Conservation (phyloP, 1,284 basidiomycete genomes). For the Boletellus deceptivus region DNA sequence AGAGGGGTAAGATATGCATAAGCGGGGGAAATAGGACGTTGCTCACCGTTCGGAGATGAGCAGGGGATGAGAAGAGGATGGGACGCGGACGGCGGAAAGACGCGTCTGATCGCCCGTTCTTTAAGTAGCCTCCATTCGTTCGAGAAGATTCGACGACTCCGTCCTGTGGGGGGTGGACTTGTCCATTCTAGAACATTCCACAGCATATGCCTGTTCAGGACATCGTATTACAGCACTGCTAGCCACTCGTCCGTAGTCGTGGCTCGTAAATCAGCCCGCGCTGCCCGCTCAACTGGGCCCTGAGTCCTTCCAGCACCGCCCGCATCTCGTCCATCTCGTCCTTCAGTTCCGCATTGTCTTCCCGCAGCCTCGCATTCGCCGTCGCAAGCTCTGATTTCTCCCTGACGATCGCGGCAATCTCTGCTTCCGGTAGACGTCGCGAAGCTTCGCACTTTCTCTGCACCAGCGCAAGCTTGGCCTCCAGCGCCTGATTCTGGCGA, state of each 20-base stretch:
- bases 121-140: constrained; percentile 47
- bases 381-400: constrained; percentile 48
- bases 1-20: constrained; percentile 10
- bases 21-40: neutral
- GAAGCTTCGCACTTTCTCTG: constrained; percentile 37
- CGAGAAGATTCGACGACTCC: constrained; percentile 64
- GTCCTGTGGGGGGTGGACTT: constrained; percentile 4
- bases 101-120: constrained; percentile 22
- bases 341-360: constrained; percentile 56
- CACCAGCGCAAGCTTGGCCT: constrained; percentile 46
- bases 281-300: constrained; percentile 48
- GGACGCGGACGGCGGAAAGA: constrained; percentile 6
- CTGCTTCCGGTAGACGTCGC: constrained; percentile 37
- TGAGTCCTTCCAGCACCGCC: constrained; percentile 67
- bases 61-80: neutral
- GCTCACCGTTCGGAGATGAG: constrained; percentile 21
- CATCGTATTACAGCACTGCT: constrained; percentile 4
- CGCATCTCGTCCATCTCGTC: constrained; percentile 71
- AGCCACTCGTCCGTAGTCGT: constrained; percentile 19
- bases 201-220: constrained; percentile 31
- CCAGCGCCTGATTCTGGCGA: constrained; percentile 56
- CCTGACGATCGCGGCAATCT: constrained; percentile 41
- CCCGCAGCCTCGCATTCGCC: constrained; percentile 49
- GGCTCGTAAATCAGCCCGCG: constrained; percentile 41
- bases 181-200: constrained; percentile 34